phyloP scores from a whole-genome alignment of 495 filamentous ascomycete genomes.

The Penicillium cinerascens region DNA sequence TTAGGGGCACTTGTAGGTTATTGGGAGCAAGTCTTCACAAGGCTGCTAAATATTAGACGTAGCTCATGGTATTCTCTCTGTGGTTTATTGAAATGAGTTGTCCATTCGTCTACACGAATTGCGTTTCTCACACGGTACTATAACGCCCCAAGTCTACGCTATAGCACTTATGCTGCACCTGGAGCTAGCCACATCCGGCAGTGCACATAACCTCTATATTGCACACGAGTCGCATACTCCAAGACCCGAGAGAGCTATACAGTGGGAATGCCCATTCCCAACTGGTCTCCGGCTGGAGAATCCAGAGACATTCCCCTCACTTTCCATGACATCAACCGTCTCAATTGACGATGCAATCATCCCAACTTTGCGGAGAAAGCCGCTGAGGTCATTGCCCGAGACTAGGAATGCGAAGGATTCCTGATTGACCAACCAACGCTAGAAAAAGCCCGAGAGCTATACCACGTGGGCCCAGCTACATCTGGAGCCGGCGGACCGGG shows the following conservation, averaged over 20 bases:
- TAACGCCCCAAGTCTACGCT: no score
- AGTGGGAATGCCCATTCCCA: not conserved
- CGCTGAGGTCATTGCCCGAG: not conserved
- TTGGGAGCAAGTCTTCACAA: no score
- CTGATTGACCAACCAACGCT: not conserved
- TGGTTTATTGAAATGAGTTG: no score
- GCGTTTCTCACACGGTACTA: no score
- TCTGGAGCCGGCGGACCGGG: not conserved
- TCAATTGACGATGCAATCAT: not conserved
- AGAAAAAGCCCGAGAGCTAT: not conserved
- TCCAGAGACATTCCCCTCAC: not conserved
- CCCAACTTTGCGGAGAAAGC: not conserved
- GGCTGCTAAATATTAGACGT: no score
- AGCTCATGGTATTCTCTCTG: no score
- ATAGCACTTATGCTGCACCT: no score
- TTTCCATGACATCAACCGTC: constrained; percentile 5
- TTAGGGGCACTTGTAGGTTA: no score
- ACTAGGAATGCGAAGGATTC: not conserved
- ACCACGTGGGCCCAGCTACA: not conserved
- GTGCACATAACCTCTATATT: no score
- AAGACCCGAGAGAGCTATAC: not conserved
- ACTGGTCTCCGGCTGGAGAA: no score
- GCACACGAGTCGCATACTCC: not conserved
- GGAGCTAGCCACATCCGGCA: no score
- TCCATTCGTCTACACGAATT: no score